These are phyloP conservation scores for Moesziomyces sp. DNA, from an alignment of 1,284 basidiomycete genomes.

Conservation along the genomic window DNA sequence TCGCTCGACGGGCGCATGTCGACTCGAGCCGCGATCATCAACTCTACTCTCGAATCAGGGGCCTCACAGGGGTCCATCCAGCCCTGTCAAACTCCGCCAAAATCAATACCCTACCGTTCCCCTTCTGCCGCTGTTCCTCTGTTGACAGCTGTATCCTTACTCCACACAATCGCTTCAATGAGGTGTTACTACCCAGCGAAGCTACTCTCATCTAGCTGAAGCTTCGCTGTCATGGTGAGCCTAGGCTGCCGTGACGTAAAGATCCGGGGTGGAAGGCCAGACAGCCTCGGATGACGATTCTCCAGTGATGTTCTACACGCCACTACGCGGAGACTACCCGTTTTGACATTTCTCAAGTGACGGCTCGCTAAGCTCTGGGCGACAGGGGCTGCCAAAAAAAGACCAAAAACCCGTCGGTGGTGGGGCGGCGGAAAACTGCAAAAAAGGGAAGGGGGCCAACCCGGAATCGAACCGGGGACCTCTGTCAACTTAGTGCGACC, in stretches of 20 bases:
- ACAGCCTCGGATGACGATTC: not conserved
- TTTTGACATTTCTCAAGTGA: constrained; percentile 1
- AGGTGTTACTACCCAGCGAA: too few species aligned
- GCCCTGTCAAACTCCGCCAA: constrained; percentile 2
- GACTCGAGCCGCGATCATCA: not conserved
- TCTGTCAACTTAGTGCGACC: constrained; percentile 46
- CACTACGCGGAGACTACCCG: not conserved
- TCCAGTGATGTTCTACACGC: constrained; percentile 8
- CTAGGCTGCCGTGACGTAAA: too few species aligned
- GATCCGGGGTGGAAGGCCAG: too few species aligned
- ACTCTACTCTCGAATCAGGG: not conserved
- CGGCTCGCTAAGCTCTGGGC: not conserved
- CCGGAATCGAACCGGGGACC: constrained; percentile 57
- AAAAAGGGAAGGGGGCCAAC: constrained; percentile 37
- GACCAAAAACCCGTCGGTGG: not conserved
- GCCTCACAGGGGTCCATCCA: not conserved
- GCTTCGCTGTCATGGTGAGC: too few species aligned
- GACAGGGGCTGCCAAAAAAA: constrained; percentile 7
- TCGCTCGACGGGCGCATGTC: not conserved
- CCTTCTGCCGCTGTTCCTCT: not conserved
- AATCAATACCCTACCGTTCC: not conserved
- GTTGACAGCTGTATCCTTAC: not conserved
- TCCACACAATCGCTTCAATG: too few species aligned
- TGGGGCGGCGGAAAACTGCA: not conserved
- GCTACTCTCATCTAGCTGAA: too few species aligned